A percentile compares a stretch with the other conserved stretches of the same genome.
Evolutionary conservation across 2,329 filamentous ascomycete genomes (phyloP).

Genomic region (Annulohypoxylon truncatum): DNA sequence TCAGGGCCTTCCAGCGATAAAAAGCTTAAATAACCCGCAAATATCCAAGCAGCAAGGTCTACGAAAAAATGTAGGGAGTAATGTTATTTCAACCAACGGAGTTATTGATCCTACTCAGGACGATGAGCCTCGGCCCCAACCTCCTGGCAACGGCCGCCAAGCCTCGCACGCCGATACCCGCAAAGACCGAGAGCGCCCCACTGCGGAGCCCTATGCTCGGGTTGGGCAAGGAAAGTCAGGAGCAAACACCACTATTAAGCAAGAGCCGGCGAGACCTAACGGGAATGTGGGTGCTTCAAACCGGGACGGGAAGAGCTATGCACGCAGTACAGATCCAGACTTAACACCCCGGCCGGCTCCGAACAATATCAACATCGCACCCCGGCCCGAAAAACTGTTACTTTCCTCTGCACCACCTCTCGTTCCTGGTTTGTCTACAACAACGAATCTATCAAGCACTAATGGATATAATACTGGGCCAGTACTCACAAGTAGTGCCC

Average conservation of each 20-base stretch:
- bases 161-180: background rate
- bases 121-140: constrained; percentile 31
- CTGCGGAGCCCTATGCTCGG: background rate
- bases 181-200: background rate
- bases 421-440: background rate
- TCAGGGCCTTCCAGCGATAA: background rate
- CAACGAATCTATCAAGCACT: background rate
- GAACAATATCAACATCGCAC: constrained; percentile 10
- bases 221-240: background rate
- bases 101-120: constrained; percentile 45
- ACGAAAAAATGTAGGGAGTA: constrained; percentile 2
- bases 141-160: constrained; percentile 3
- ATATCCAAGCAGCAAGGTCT: constrained; percentile 4
- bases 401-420: background rate
- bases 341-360: background rate
- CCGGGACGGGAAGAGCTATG: background rate
- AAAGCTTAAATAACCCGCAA: background rate
- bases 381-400: constrained; percentile 1
- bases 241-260: background rate
- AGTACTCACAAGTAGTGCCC: background rate
- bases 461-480: background rate
- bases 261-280: background rate
- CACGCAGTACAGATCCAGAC: constrained; percentile 1
- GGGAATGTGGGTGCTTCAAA: background rate
- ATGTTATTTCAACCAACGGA: constrained; percentile 1